phyloP scores from a whole-genome alignment of 2,329 filamentous ascomycete genomes.

The Phialophora macrospora region DNA sequence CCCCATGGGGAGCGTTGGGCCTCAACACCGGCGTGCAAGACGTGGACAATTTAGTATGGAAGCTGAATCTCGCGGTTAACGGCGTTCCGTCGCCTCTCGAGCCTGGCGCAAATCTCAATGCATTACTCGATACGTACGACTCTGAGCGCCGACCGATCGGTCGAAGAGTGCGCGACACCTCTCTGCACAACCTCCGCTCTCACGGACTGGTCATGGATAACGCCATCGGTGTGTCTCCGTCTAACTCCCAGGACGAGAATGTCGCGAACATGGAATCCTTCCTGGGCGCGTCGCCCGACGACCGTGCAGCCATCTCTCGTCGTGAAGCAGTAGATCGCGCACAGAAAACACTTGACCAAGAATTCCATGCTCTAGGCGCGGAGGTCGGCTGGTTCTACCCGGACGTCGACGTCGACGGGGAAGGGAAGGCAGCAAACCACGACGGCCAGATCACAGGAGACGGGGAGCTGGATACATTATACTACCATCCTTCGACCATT shows the following conservation, averaged over 20 bases:
- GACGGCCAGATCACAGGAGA: conserved; percentile 38
- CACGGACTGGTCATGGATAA: conserved; percentile 43
- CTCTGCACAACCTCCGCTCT: conserved; percentile 42
- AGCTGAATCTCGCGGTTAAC: conserved; percentile 36
- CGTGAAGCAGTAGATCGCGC: conserved; percentile 39
- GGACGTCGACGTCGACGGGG: conserved; percentile 35
- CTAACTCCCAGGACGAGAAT: conserved; percentile 39
- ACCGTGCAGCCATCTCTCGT: conserved; percentile 35
- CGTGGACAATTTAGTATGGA: conserved; percentile 35
- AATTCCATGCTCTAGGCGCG: conserved; percentile 44
- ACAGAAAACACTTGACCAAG: conserved; percentile 41
- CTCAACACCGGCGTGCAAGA: conserved; percentile 37
- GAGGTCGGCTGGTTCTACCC: conserved; percentile 48
- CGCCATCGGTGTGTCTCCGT: conserved; percentile 42
- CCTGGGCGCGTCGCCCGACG: conserved; percentile 35
- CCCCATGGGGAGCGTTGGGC: conserved; percentile 45
- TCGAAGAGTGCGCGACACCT: conserved; percentile 39
- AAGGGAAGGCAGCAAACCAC: conserved; percentile 35
- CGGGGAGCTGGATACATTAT: conserved; percentile 32
- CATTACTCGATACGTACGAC: conserved; percentile 43
- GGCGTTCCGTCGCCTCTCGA: conserved; percentile 22
- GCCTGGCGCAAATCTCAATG: conserved; percentile 24
- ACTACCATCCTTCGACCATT: conserved; percentile 40
- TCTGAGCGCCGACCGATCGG: conserved; percentile 43
- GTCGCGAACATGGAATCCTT: conserved; percentile 37